A percentile compares a stretch with the other conserved stretches of the same genome.
Conservation (phyloP, 768 basidiomycete genomes). For the Lactifluus subvellereus region DNA sequence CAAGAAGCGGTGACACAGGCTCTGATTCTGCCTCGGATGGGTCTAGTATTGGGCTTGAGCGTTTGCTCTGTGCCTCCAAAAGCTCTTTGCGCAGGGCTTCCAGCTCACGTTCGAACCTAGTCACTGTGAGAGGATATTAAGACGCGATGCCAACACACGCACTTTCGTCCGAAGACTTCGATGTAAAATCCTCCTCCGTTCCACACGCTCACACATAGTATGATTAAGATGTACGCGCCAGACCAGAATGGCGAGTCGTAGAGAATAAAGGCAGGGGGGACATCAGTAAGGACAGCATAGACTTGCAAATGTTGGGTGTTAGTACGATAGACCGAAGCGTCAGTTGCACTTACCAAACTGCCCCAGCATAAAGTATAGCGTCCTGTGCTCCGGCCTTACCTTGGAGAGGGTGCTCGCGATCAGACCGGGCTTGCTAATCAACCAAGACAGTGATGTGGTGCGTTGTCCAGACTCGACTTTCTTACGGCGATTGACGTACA, state of each 20-base stretch:
- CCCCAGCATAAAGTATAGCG: conserved; percentile 73
- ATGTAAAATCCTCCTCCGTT: conserved; percentile 96
- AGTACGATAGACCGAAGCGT: conserved; percentile 5
- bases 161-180: conserved; percentile 97
- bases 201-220: conserved; percentile 88
- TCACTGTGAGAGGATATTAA: conserved; percentile 1
- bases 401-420: conserved; percentile 69
- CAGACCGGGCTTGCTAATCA: conserved; percentile 79
- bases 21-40: conserved; percentile 19
- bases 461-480: conserved; percentile 92
- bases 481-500: conserved; percentile 78
- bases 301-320: conserved; percentile 39
- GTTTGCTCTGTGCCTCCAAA: conserved; percentile 47
- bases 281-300: conserved; percentile 80
- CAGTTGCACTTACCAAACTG: conserved; percentile 56
- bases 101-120: conserved; percentile 87
- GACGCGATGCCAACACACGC: conserved; percentile 31
- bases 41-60: conserved; percentile 17
- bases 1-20: conserved; percentile 22
- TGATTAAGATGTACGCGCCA: conserved; percentile 65
- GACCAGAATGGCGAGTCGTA: conserved; percentile 80
- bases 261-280: conserved; percentile 77
- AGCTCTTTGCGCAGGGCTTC: conserved; percentile 88
- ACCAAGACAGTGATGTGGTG: conserved; percentile 82
- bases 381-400: conserved; percentile 56